Evolutionary conservation across 1,284 basidiomycete species (phyloP).

Genomic region (Irpex rosettiformis): DNA sequence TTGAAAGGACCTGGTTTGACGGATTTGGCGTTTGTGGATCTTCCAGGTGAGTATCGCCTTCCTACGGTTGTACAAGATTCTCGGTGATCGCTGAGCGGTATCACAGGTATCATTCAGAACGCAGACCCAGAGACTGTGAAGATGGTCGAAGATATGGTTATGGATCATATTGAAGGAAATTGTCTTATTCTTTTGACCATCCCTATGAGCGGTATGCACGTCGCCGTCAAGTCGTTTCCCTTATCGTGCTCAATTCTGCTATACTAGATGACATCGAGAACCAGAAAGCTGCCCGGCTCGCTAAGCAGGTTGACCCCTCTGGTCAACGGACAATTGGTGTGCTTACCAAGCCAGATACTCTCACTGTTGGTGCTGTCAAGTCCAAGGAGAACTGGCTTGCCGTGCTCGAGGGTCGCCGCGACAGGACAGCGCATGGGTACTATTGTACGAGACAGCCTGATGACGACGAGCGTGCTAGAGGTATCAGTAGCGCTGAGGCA

Average conservation of each 20-base stretch:
- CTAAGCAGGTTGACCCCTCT: slow-evolving; percentile 44
- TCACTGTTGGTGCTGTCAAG: slow-evolving; percentile 42
- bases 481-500: slow-evolving; percentile 34
- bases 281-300: slow-evolving; percentile 52
- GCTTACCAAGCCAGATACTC: slow-evolving; percentile 60
- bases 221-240: background rate
- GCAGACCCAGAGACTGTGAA: slow-evolving; percentile 38
- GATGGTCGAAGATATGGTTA: slow-evolving; percentile 44
- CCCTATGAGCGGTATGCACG: slow-evolving; percentile 52
- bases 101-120: slow-evolving; percentile 53
- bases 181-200: slow-evolving; percentile 55
- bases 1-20: slow-evolving; percentile 40
- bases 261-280: slow-evolving; percentile 61
- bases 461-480: slow-evolving; percentile 45
- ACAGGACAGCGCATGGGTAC: slow-evolving; percentile 53
- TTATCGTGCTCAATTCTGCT: background rate
- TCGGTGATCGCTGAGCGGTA: slow-evolving; percentile 17
- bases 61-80: background rate
- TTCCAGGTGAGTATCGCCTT: slow-evolving; percentile 32
- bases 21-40: slow-evolving; percentile 47
- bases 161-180: slow-evolving; percentile 38
- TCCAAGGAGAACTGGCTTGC: slow-evolving; percentile 43
- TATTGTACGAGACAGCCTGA: slow-evolving; percentile 64
- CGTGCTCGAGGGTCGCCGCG: slow-evolving; percentile 43
- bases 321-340: slow-evolving; percentile 65